Base-by-base conservation (phyloP, 2,329 filamentous ascomycete species). In the Phialophora verrucosa region DNA sequence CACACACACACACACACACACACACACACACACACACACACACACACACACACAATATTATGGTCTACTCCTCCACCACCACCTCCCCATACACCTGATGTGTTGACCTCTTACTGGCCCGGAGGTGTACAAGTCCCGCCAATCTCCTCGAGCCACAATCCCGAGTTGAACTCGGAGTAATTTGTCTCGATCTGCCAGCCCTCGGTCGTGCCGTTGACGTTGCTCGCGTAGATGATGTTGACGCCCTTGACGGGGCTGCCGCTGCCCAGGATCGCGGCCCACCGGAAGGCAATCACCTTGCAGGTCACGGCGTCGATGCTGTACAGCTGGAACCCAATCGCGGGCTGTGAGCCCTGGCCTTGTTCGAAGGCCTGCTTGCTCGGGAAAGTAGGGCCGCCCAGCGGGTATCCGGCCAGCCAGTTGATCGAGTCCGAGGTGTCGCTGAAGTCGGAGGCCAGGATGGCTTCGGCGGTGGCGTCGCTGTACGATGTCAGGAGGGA, bases 131-230 rank as follows among this genome's bases (percentile, higher is more conserved):
- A 64, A n/a, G 49, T 7, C 1, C 68, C 68, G 25, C 68, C 68
- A 55, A 68, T 32, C 49, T 59, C 59, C 14, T 44, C 14, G 25
- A 59, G 50, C 68, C 68, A 70, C 20, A 23, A 10, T 12, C 55
- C 60, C 7, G 68, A 70, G 71, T 78, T 77, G 69, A 77, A 78
- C 73, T 78, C 77, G 27, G 74, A 75, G 44, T 74, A 74, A 10
- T 77, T 59, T 53, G 57, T 72, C 68, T 73, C 66, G 63, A 78
- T 71, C 70, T 73, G 74, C 76, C 76, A 78, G 32, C 59, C 63
- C 8, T 65, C 69, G 1, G 59, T n/a, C 14, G 61, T 63, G 27
- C 17, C 32, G 29, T 62, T 63, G 4, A 51, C 25, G 51, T 64
- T 67, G 32, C 66, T 63, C 29, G 71, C 70, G 20, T 69, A 65